These are phyloP conservation scores for Alternaria brassicicola DNA, from an alignment of 2,329 filamentous ascomycete species.

Conservation along the genomic window DNA sequence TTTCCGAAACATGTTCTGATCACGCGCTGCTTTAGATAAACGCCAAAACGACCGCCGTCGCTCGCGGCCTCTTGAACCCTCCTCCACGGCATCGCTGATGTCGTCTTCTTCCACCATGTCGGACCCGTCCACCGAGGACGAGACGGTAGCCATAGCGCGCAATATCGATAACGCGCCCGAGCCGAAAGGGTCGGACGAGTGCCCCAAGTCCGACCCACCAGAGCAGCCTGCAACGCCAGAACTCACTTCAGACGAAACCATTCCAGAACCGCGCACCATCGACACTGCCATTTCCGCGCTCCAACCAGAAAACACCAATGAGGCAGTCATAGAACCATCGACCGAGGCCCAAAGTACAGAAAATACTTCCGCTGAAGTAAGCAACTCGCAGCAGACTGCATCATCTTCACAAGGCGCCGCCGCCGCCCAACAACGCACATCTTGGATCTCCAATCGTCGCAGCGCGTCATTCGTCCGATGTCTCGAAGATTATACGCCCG, in stretches of 20 bases:
- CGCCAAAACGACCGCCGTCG: constrained; percentile 91
- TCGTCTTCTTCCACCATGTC: constrained; percentile 48
- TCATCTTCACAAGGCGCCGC: constrained; percentile 40
- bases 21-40: constrained; percentile 50
- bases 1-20: constrained; percentile 15
- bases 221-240: constrained; percentile 29
- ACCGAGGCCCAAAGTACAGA: constrained; percentile 33
- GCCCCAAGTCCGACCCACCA: constrained; percentile 26
- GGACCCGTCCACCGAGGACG: constrained; percentile 42
- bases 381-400: constrained; percentile 41
- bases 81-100: constrained; percentile 43
- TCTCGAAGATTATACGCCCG: constrained; percentile 42
- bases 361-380: constrained; percentile 32
- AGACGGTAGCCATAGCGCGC: constrained; percentile 24
- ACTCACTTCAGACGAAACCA: constrained; percentile 27
- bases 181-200: constrained; percentile 20
- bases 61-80: constrained; percentile 71
- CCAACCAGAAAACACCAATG: constrained; percentile 27
- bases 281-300: constrained; percentile 15
- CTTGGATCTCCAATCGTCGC: constrained; percentile 55
- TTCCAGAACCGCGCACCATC: constrained; percentile 18
- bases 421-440: constrained; percentile 39
- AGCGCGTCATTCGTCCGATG: constrained; percentile 50
- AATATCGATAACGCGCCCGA: constrained; percentile 29
- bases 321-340: constrained; percentile 28